phyloP scores from a whole-genome alignment of 352 stramenopile genomes.

The Phytophthora meadii region DNA sequence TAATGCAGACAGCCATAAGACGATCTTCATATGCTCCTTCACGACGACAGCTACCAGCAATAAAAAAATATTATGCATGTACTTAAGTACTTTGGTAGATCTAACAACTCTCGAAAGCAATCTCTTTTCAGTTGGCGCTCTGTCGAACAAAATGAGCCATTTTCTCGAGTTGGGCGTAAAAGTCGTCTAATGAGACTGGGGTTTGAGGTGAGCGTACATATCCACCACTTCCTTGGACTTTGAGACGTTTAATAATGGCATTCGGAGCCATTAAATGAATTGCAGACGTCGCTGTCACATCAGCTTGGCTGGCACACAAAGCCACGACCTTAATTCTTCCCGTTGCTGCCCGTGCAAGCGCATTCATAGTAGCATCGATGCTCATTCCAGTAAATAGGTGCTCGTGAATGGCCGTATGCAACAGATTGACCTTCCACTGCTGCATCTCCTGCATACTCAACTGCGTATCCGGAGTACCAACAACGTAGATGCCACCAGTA shows the following conservation, averaged over 20 bases:
- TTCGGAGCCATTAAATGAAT: constrained; percentile 45
- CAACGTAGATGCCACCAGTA: constrained; percentile 49
- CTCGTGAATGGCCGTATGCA: constrained; percentile 56
- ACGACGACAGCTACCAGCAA: too few relatives aligned
- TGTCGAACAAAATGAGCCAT: constrained; percentile 39
- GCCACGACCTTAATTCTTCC: constrained; percentile 34
- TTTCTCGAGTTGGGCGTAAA: constrained; percentile 43
- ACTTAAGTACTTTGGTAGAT: too few relatives aligned
- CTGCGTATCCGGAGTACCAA: constrained; percentile 44
- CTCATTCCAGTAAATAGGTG: constrained; percentile 17
- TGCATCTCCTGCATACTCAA: constrained; percentile 46
- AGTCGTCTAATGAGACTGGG: constrained; percentile 19
- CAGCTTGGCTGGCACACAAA: constrained; percentile 42
- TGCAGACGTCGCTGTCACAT: constrained; percentile 32
- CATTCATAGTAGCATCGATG: neutral
- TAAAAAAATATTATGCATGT: too few relatives aligned
- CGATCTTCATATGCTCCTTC: too few relatives aligned
- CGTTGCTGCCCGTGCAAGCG: constrained; percentile 6
- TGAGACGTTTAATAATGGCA: constrained; percentile 49
- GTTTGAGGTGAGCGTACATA: neutral
- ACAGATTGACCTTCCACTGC: constrained; percentile 54
- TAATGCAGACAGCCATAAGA: too few relatives aligned
- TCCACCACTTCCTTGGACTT: constrained; percentile 12
- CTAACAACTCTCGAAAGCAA: too few relatives aligned
- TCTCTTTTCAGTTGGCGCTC: neutral